Base-by-base conservation (phyloP, 495 filamentous ascomycete species). In the Immersiella caudata region DNA sequence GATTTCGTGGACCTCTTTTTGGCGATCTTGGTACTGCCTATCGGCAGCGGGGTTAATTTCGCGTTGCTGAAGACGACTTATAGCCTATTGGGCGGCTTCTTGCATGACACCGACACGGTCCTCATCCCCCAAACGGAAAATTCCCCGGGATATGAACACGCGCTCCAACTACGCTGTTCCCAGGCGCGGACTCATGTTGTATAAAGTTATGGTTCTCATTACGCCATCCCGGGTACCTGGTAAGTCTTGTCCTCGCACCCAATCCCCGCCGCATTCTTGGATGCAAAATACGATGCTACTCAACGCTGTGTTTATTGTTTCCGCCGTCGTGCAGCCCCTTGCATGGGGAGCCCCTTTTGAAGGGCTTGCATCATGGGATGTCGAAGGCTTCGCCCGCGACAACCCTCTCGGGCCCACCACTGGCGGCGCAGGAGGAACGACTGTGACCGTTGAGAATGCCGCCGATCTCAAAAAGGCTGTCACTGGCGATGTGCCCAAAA, bases 391-490 rank as follows among this genome's bases (percentile, higher is more conserved):
- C 57, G 75, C 67, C 21, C 78, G 76, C 22, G 76, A 79, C 40
- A 80, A 79, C 67, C 77, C 77, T 6, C 70, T 79, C 22, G 81
- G 81, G 8, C 55, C 74, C 0, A 89, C 86, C 27, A 89, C 79
- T n/a, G 87, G 87, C 59, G 87, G 87, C 64, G 73, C 76, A 36
- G 85, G 86, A 20, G 88, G 86, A 62, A 79, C 79, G 2, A 85
- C 81, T 6, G 85, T 84, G 12, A 86, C 83, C 8, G 88, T 89
- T 61, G 82, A 81, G 1, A 82, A 79, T 14, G 83, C 84, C 46
- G 84, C 82, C 22, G 79, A 77, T 14, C 81, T 88, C 70, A 79
- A 76, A 4, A 70, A 77, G 0, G 86, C 84, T 9, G 85, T 82
- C 50, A 73, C 71, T 0, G 78, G 71, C 21, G 67, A 79, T 24